These are phyloP conservation scores for Saksenaea vasiformis DNA, from an alignment of 371 early-diverging fungal genomes.

Conservation along the genomic window DNA sequence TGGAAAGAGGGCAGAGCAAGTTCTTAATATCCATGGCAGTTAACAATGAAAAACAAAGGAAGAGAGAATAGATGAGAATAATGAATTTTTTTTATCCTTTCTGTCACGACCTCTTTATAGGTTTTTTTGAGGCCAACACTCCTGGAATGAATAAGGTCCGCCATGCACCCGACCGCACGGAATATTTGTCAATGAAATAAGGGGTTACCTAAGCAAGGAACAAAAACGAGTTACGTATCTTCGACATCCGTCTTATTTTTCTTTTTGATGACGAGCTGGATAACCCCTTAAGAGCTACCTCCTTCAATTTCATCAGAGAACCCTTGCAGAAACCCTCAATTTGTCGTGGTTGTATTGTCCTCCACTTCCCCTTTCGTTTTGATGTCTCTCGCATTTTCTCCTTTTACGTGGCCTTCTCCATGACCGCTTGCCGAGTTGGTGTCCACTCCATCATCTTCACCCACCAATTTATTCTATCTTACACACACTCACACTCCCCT, in stretches of 20 bases:
- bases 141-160: constrained; percentile 1
- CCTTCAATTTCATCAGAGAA: constrained; percentile 1
- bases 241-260: background rate
- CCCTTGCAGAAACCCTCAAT: constrained; percentile 1
- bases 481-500: background rate
- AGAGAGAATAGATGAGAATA: constrained; percentile 4
- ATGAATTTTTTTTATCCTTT: background rate
- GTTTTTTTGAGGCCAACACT: background rate
- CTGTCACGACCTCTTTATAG: background rate
- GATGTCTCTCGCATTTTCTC: constrained; percentile 6
- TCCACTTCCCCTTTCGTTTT: constrained; percentile 4
- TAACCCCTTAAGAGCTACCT: background rate
- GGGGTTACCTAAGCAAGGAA: background rate
- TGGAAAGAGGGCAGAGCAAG: constrained; percentile 28
- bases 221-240: background rate
- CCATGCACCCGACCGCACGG: constrained; percentile 4
- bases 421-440: constrained; percentile 5
- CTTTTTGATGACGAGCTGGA: constrained; percentile 1
- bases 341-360: background rate
- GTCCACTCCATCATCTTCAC: background rate
- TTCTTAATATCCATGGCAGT: constrained; percentile 38
- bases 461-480: background rate
- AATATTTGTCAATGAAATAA: constrained; percentile 1
- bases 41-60: background rate
- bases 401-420: constrained; percentile 1